phyloP scores from a whole-genome alignment of 2,329 filamentous ascomycete genomes.

The Onygenales sp. region DNA sequence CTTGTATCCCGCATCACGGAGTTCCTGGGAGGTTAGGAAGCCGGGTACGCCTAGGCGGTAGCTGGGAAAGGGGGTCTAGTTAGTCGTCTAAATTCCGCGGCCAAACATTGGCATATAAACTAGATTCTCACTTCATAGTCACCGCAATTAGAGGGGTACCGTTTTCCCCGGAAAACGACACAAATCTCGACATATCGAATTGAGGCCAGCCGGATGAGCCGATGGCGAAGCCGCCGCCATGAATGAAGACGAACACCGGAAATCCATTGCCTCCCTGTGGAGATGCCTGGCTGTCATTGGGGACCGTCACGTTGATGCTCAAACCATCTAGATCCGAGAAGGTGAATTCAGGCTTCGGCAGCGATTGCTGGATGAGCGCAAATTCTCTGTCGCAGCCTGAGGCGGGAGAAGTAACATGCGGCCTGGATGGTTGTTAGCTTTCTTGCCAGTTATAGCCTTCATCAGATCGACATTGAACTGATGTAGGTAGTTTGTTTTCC shows the following conservation, averaged over 20 bases:
- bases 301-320: conserved; percentile 44
- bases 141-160: conserved; percentile 40
- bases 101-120: not conserved
- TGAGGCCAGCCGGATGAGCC: conserved; percentile 47
- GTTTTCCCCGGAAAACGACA: conserved; percentile 35
- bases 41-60: conserved; percentile 39
- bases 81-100: not conserved
- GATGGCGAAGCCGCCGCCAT: conserved; percentile 43
- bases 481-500: no score
- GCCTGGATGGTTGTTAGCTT: not conserved
- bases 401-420: not conserved
- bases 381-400: conserved; percentile 35
- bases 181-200: conserved; percentile 38
- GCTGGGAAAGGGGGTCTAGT: conserved; percentile 18
- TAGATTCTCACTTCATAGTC: conserved; percentile 32
- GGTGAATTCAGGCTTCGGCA: conserved; percentile 27
- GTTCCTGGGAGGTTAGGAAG: conserved; percentile 41
- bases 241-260: conserved; percentile 45
- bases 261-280: conserved; percentile 21
- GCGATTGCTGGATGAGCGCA: conserved; percentile 39
- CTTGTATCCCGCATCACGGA: conserved; percentile 36
- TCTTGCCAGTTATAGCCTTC: no score
- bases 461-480: no score
- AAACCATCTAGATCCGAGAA: conserved; percentile 42
- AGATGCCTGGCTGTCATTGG: conserved; percentile 17